Evolutionary conservation across 345 rosid species (phyloP).

Genomic region (Lepidium africanum): DNA sequence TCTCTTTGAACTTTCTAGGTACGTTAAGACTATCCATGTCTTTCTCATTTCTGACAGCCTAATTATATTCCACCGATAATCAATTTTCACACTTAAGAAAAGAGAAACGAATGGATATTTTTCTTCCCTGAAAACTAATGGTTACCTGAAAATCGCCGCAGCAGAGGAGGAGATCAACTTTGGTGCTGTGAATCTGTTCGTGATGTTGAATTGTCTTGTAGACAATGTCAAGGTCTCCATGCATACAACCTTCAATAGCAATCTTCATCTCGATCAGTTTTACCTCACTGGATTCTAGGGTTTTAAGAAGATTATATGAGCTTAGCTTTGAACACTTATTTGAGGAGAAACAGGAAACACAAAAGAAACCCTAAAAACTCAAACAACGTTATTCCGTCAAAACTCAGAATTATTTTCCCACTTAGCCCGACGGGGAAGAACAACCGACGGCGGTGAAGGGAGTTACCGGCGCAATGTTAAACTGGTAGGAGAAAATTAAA

Average conservation of each 20-base stretch:
- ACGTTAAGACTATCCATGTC: constrained; percentile 83
- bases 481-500: neutral
- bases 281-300: neutral
- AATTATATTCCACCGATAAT: neutral
- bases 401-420: no score
- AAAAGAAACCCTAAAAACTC: no score
- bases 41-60: constrained; percentile 81
- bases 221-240: constrained; percentile 86
- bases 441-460: neutral
- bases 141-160: constrained; percentile 92
- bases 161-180: constrained; percentile 90
- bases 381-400: no score
- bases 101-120: neutral
- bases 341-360: no score
- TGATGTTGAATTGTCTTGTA: constrained; percentile 55
- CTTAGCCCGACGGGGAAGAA: neutral
- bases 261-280: constrained; percentile 49
- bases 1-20: constrained; percentile 59
- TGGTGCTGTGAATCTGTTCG: constrained; percentile 45
- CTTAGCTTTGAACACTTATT: neutral
- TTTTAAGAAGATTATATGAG: neutral
- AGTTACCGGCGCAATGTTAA: neutral
- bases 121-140: neutral
- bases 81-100: neutral
- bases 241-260: constrained; percentile 98